Evolutionary conservation across 1,139 yeast species (phyloP), one percentile per base, ranked within the genome.

Genomic region (Diutina pseudorugosa): DNA sequence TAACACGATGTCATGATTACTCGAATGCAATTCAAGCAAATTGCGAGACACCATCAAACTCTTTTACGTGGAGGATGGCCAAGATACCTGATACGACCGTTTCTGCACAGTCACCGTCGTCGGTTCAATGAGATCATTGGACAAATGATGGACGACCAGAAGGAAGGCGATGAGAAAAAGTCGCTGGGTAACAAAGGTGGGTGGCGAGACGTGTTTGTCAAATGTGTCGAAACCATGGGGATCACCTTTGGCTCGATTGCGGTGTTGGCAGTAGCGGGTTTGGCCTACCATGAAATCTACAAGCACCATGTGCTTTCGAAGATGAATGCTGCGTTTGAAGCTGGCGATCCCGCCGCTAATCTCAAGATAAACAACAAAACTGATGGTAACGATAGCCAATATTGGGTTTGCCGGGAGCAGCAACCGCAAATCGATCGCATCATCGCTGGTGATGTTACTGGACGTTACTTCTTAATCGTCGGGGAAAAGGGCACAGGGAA

Each of bases 401-500:
- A 69, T 53, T 82, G 87, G 87, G 87, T 87, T 0, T 80, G 77
- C 53, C 72, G 95, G 50, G 82, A 82, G 0, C 88, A 86, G 59
- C 95, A 87, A 60, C 62, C 71, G 33, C 63, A 82, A 21, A 65
- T 87, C 33, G 88, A 87, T 65, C 81, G 77, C 50, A 82, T 87
- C 33, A 73, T 87, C 14, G 64, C 76, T 8, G 95, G 95, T 0
- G 67, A 75, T 18, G 68, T 79, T 1, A 68, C 68, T 14, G 95
- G 95, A 0, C 66, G 93, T 27, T 87, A 87, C 63, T 85, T 80
- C 61, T 67, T 87, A 53, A 64, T 87, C 18, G 79, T 87, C 53
- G 95, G 95, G 23, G 95, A 87, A 64, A 86, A 87, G 62, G 95
- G 95, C 0, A 86, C 94, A 0, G 95, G 95, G 3, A 87, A 87